phyloP scores from a whole-genome alignment of 352 stramenopile genomes.

The Blastocystis hominis region DNA sequence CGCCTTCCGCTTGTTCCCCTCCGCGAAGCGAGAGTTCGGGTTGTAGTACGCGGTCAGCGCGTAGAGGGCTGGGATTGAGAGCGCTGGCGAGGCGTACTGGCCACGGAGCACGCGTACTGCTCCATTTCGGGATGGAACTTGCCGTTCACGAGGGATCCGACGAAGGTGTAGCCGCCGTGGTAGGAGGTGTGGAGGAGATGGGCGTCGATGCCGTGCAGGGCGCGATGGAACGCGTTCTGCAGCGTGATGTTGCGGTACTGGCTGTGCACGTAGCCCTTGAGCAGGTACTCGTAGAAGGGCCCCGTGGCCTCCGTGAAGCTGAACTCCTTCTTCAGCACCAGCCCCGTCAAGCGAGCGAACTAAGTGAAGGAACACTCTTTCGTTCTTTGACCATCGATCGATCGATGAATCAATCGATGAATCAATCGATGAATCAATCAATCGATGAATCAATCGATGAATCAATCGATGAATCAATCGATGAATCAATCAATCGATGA shows the following conservation, averaged over 20 bases:
- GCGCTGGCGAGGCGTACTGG: constrained; percentile 67
- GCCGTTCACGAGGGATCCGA: constrained; percentile 62
- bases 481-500: background rate
- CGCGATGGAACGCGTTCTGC: constrained; percentile 80
- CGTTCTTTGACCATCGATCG: too few relatives aligned
- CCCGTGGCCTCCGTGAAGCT: constrained; percentile 65
- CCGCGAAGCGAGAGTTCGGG: background rate
- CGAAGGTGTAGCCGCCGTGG: constrained; percentile 68
- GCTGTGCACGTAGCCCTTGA: constrained; percentile 93
- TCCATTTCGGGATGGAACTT: constrained; percentile 63
- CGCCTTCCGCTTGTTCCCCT: background rate
- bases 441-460: background rate
- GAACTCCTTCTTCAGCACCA: background rate
- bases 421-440: too few relatives aligned
- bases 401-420: too few relatives aligned
- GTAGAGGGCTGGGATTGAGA: background rate
- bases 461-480: constrained; percentile 28
- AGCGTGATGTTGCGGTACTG: constrained; percentile 67
- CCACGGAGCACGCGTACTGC: constrained; percentile 76
- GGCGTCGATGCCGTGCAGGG: constrained; percentile 81
- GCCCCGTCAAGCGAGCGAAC: background rate
- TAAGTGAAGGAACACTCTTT: background rate
- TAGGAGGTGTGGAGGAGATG: constrained; percentile 70
- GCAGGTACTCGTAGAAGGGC: constrained; percentile 93
- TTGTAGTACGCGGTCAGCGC: background rate